These are phyloP conservation scores for Penicillium griseofulvum DNA, from an alignment of 2,329 filamentous ascomycete genomes.

Conservation along the genomic window DNA sequence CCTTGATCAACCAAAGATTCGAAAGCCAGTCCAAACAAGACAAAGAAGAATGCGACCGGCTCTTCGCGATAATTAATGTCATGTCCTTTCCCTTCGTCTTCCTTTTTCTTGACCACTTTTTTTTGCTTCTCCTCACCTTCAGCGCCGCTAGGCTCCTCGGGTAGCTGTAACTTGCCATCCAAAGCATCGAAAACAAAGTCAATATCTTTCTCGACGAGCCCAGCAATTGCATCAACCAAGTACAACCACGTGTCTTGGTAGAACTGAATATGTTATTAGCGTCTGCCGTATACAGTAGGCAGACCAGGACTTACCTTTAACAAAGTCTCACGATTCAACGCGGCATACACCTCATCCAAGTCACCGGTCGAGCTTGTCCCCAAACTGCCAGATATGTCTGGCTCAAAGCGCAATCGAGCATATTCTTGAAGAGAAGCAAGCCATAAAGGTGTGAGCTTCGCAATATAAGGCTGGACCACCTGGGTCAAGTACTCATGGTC, in stretches of 20 bases:
- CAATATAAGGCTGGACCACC: constrained; percentile 86
- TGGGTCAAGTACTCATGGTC: constrained; percentile 87
- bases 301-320: constrained; percentile 55
- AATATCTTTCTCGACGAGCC: constrained; percentile 94
- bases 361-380: constrained; percentile 81
- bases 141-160: constrained; percentile 27
- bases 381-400: constrained; percentile 89
- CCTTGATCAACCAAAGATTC: constrained; percentile 87
- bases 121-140: constrained; percentile 23
- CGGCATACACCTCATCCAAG: constrained; percentile 90
- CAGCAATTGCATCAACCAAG: constrained; percentile 94
- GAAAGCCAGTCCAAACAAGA: constrained; percentile 93
- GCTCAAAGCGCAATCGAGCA: constrained; percentile 88
- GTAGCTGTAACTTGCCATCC: constrained; percentile 67
- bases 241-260: constrained; percentile 98
- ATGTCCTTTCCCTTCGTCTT: constrained; percentile 56
- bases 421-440: constrained; percentile 90
- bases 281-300: not conserved
- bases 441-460: constrained; percentile 88
- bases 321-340: constrained; percentile 88
- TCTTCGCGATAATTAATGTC: constrained; percentile 98
- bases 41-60: constrained; percentile 97
- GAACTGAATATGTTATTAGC: constrained; percentile 52
- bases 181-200: constrained; percentile 96
- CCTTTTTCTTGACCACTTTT: constrained; percentile 14